A percentile compares a stretch with the other conserved stretches of the same genome.
Conservation (phyloP, 306 rosid species). For the Delonix regia region DNA sequence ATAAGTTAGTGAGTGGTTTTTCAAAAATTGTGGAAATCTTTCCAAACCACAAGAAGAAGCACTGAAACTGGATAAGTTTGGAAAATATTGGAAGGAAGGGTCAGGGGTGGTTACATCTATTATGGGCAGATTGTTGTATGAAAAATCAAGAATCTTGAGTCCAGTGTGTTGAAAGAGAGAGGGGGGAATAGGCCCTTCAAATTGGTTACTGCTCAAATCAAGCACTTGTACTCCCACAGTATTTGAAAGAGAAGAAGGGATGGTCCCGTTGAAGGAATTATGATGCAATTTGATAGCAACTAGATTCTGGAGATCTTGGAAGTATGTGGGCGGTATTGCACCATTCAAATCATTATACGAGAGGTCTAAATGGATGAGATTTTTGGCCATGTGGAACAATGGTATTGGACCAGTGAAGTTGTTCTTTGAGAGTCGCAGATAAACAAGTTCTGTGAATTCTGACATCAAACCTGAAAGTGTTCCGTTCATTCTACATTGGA, state of each 20-base stretch:
- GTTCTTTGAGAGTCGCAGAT: background rate
- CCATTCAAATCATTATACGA: background rate
- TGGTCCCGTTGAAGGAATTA: constrained; percentile 23
- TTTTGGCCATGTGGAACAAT: background rate
- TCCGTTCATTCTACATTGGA: constrained; percentile 28
- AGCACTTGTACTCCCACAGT: constrained; percentile 13
- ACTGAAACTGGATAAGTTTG: background rate
- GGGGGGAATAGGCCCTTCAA: constrained; percentile 37
- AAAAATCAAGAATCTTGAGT: constrained; percentile 45
- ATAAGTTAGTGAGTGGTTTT: background rate
- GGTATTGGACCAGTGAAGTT: constrained; percentile 11
- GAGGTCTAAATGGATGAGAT: background rate
- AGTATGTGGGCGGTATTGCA: background rate
- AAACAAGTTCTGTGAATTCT: background rate
- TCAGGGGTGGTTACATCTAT: background rate
- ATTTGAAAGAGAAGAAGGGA: constrained; percentile 3
- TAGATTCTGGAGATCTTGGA: background rate
- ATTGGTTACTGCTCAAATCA: constrained; percentile 37
- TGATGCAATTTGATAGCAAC: background rate
- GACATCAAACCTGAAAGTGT: background rate
- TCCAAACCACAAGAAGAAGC: constrained; percentile 32
- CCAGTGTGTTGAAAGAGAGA: constrained; percentile 28
- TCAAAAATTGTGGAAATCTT: constrained; percentile 23
- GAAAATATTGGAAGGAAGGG: background rate
- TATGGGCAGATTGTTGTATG: constrained; percentile 30